Evolutionary conservation across 2,329 filamentous ascomycete species (phyloP).

Genomic region (Didymella arachidicola): DNA sequence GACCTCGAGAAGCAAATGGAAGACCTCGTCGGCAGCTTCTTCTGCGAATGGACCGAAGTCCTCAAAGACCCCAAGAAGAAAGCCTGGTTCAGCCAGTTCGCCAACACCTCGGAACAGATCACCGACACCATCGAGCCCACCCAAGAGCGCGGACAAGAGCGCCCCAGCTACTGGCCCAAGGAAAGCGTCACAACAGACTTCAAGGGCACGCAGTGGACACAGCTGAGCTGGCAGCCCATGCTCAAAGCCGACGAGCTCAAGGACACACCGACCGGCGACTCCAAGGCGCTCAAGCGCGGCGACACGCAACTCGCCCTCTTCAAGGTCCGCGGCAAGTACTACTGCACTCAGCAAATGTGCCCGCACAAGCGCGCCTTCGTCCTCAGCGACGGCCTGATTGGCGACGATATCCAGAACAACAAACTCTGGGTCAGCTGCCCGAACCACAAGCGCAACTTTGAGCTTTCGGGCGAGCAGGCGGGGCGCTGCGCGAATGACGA

Average conservation of each 20-base stretch:
- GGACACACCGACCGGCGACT: conserved; percentile 74
- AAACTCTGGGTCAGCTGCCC: conserved; percentile 89
- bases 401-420: conserved; percentile 66
- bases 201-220: conserved; percentile 70
- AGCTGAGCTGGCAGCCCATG: conserved; percentile 80
- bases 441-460: conserved; percentile 88
- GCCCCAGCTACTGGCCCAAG: conserved; percentile 80
- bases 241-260: conserved; percentile 74
- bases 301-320: conserved; percentile 90
- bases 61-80: conserved; percentile 72
- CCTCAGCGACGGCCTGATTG: conserved; percentile 84
- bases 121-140: conserved; percentile 74
- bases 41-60: conserved; percentile 91
- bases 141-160: conserved; percentile 73
- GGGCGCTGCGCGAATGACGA: conserved; percentile 79
- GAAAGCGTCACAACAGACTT: conserved; percentile 75
- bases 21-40: conserved; percentile 81
- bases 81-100: conserved; percentile 80
- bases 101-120: conserved; percentile 75
- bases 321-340: conserved; percentile 80
- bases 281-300: conserved; percentile 80
- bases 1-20: conserved; percentile 89
- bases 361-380: conserved; percentile 90
- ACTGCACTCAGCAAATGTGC: conserved; percentile 93
- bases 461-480: conserved; percentile 69